Base-by-base conservation (phyloP, 306 rosid genomes). In the Rosa rugosa region DNA sequence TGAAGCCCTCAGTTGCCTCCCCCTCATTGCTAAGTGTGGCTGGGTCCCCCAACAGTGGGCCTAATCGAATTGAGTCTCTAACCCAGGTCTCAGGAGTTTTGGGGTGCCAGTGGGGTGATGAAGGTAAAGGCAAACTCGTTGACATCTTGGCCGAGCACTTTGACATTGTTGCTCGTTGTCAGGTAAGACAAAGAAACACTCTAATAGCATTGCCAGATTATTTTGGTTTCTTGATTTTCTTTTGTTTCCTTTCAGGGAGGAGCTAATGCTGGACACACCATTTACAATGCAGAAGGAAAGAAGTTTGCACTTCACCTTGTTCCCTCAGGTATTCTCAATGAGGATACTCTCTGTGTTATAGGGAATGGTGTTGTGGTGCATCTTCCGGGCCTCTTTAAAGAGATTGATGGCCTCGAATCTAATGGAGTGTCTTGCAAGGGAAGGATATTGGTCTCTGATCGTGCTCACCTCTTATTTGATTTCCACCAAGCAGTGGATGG, bases 281-380 rank as follows among this genome's bases (percentile, higher is more conserved):
- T 95, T 75, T 95, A 95, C 82, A 95, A 95, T 80, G 80, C 92
- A 2, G 99, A 95, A 87, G 99, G 99, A 73, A 93, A 93, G 81
- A 95, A 93, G 85, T 95, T 95, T 68, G 97, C 99, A 1, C 99
- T 95, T 84, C 99, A 93, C 84, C 96, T 93, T 59, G 90, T 95
- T 80, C 99, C 99, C 20, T 95, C 99, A 1, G 98, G 98, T 73
- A 95, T 95, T 76, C 92, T 95, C 57, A 93, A 95, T 65, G 96
- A 91, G 84, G 96, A 91, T 40, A 91, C 99, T 45, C 87, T 88
- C 4, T 95, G 98, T 84, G 96, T 95, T 74, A 85, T 95, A 72
- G 99, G 99, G 34, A 95, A 95, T 59, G 99, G 99, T 62, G 99
- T 93, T 78, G 99, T 95, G 64, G 98, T 95, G 71, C 97, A 95